Evolutionary conservation across 176 grass and related monocot species (phyloP).

Genomic region (Otatea glauca): DNA sequence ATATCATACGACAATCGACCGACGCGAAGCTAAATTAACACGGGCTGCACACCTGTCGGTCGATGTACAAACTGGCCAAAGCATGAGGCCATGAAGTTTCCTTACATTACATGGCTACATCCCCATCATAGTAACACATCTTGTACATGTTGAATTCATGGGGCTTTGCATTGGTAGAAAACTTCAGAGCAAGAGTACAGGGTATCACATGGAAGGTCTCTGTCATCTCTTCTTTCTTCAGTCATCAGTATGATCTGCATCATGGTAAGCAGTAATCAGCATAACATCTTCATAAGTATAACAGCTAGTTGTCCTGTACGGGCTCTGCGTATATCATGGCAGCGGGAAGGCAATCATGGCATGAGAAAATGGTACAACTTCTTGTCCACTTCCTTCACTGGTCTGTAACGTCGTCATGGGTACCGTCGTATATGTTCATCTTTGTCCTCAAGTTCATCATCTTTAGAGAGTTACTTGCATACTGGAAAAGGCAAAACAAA

Average conservation of each 20-base stretch:
- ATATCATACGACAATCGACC: neutral
- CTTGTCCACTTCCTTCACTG: neutral
- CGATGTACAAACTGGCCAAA: neutral
- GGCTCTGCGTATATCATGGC: neutral
- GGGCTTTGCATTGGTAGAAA: neutral
- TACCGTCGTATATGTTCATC: neutral
- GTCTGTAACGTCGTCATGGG: neutral
- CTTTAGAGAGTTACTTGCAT: neutral
- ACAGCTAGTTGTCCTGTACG: neutral
- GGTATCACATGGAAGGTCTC: neutral
- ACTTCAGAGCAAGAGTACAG: neutral
- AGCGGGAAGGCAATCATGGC: neutral
- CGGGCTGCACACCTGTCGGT: neutral
- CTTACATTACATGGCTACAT: neutral
- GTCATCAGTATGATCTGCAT: neutral
- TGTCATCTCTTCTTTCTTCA: neutral
- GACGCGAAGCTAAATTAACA: neutral
- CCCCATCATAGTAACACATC: neutral
- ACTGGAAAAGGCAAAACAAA: neutral
- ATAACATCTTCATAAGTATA: neutral
- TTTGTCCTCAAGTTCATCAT: neutral
- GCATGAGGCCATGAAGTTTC: neutral
- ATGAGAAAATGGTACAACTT: neutral
- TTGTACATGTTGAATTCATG: constrained; percentile 6
- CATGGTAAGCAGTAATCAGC: neutral